Percentiles rank a stretch among this genome's conserved stretches.
Conservation (phyloP, 225 moss, liverwort and hornwort genomes). For the Bryoerythrophyllum caledonicum region DNA sequence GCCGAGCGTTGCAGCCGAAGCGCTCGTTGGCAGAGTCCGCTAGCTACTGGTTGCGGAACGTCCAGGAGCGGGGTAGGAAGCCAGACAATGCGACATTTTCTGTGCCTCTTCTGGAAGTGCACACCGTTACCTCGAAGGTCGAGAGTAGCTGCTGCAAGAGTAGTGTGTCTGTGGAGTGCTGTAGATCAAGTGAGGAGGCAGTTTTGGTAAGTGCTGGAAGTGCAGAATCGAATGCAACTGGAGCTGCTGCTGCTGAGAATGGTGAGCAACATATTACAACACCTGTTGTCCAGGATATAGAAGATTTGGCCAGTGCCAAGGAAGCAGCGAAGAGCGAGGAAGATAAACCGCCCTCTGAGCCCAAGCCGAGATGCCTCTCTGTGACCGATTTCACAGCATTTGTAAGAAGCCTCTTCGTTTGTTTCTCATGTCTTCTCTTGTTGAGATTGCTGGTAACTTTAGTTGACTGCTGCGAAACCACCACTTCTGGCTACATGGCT, state of each 20-base stretch:
- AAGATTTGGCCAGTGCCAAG: slow-evolving; percentile 21
- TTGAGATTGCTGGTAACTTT: background rate
- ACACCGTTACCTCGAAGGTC: slow-evolving; percentile 14
- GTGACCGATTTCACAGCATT: slow-evolving; percentile 53
- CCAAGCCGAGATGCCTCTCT: slow-evolving; percentile 42
- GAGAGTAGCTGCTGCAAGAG: slow-evolving; percentile 20
- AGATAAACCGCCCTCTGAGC: slow-evolving; percentile 20
- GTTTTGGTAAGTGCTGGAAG: background rate
- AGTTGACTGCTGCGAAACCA: too few relatives aligned
- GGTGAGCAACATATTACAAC: background rate
- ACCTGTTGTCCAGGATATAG: slow-evolving; percentile 26
- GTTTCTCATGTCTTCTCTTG: background rate
- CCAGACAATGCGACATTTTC: background rate
- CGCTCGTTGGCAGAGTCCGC: slow-evolving; percentile 27
- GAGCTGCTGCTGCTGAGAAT: background rate
- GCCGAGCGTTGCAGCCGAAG: slow-evolving; percentile 13
- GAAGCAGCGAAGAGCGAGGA: slow-evolving; percentile 13
- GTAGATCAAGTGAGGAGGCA: background rate
- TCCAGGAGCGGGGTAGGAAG: slow-evolving; percentile 10
- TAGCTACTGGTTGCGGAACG: slow-evolving; percentile 25
- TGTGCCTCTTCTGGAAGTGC: slow-evolving; percentile 18
- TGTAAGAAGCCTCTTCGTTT: slow-evolving; percentile 31
- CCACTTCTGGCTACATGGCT: too few relatives aligned
- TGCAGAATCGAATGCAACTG: background rate
- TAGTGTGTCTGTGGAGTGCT: background rate